A percentile compares a stretch with the other conserved stretches of the same genome.
Conservation (phyloP, 1,284 basidiomycete genomes). For the Macrocystidia cucumis region DNA sequence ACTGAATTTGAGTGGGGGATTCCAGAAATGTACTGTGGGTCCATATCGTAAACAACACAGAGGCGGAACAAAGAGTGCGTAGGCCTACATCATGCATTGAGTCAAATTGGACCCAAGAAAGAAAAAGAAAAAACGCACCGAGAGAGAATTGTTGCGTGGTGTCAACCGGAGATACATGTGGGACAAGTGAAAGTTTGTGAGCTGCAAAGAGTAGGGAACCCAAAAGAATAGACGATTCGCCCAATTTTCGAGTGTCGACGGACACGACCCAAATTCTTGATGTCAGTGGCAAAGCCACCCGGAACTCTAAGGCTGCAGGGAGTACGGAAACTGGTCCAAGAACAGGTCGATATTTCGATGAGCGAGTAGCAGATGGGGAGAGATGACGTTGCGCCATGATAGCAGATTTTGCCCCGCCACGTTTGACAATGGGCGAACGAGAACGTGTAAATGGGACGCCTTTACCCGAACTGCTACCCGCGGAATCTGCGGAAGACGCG, state of each 20-base stretch:
- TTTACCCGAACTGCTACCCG: slow-evolving; percentile 13
- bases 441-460: slow-evolving; percentile 45
- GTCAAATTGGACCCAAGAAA: background rate
- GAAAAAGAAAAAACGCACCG: slow-evolving; percentile 7
- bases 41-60: slow-evolving; percentile 59
- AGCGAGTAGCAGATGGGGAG: slow-evolving; percentile 21
- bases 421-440: slow-evolving; percentile 39
- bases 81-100: slow-evolving; percentile 41
- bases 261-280: slow-evolving; percentile 31
- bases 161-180: no score
- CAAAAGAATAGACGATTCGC: slow-evolving; percentile 47
- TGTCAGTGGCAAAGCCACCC: slow-evolving; percentile 32
- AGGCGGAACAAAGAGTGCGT: slow-evolving; percentile 43
- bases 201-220: slow-evolving; percentile 43
- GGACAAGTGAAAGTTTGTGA: no score
- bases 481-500: slow-evolving; percentile 28
- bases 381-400: slow-evolving; percentile 18
- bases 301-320: slow-evolving; percentile 34
- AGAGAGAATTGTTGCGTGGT: slow-evolving; percentile 16
- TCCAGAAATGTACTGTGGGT: slow-evolving; percentile 37
- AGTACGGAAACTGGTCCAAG: slow-evolving; percentile 29
- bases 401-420: slow-evolving; percentile 21
- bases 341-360: slow-evolving; percentile 23
- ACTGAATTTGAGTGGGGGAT: slow-evolving; percentile 6
- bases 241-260: slow-evolving; percentile 49